Conservation (phyloP, 2,329 filamentous ascomycete species). For the Neophaeococcomyces mojaviensis region DNA sequence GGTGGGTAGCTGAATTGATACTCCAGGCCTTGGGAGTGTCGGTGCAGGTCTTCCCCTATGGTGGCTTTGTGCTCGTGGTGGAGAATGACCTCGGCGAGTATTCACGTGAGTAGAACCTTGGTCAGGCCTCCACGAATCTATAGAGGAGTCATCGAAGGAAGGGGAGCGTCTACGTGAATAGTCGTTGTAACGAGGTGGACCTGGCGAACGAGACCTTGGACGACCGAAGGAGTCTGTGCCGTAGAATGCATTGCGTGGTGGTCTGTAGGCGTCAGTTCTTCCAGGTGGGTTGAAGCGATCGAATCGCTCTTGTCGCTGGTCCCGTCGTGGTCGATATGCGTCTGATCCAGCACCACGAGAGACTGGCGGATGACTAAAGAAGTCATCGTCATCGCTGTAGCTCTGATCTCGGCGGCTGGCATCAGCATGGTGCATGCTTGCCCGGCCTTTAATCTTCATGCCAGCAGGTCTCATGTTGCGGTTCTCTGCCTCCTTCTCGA, state of each 20-base stretch:
- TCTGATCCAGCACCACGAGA: not conserved
- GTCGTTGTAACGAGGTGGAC: not conserved
- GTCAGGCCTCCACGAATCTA: constrained; percentile 1
- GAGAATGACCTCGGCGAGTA: not conserved
- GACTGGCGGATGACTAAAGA: constrained; percentile 16
- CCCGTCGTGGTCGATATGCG: constrained; percentile 5
- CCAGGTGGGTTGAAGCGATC: constrained; percentile 10
- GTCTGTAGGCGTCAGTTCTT: constrained; percentile 1
- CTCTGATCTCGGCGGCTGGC: not conserved
- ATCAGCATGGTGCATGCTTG: constrained; percentile 26
- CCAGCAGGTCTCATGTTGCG: constrained; percentile 21
- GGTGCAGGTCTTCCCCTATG: not conserved
- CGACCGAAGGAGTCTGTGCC: constrained; percentile 19
- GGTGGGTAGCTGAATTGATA: constrained; percentile 7
- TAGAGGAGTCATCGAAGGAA: not conserved
- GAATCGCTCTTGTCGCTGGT: not conserved
- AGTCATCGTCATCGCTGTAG: constrained; percentile 29
- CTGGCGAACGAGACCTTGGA: constrained; percentile 13
- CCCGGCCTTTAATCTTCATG: constrained; percentile 32
- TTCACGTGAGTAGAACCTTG: not conserved
- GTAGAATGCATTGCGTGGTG: constrained; percentile 14
- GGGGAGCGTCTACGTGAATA: not conserved
- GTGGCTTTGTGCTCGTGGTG: not conserved
- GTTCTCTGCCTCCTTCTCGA: constrained; percentile 19
- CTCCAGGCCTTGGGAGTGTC: not conserved